A percentile compares a stretch with the other conserved stretches of the same genome.
These are phyloP conservation scores for Acmispon strigosus DNA, from an alignment of 306 rosid genomes.

Conservation along the genomic window DNA sequence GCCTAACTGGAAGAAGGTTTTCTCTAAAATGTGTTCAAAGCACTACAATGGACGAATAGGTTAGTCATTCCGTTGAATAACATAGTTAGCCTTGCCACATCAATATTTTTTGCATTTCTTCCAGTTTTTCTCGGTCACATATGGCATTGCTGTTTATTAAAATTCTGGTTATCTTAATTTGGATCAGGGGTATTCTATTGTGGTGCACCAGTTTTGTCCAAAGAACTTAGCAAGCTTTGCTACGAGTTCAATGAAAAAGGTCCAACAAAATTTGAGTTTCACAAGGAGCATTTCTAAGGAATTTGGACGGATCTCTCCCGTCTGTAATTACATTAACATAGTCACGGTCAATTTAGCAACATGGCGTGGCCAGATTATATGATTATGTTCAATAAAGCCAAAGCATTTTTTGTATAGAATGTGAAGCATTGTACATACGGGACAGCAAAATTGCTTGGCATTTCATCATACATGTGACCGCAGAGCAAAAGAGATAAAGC, in stretches of 20 bases:
- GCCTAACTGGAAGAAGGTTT: slow-evolving; percentile 99
- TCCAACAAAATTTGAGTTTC: slow-evolving; percentile 92
- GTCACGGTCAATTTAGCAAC: slow-evolving; percentile 16
- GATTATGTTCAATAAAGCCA: slow-evolving; percentile 29
- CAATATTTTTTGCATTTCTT: too few relatives aligned
- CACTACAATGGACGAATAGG: slow-evolving; percentile 88
- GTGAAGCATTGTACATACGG: slow-evolving; percentile 40
- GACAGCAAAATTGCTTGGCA: slow-evolving; percentile 23
- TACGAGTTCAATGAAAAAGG: slow-evolving; percentile 94
- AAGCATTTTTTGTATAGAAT: slow-evolving; percentile 25
- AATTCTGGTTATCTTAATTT: slow-evolving; percentile 19
- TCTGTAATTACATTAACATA: neutral
- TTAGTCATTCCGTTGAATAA: slow-evolving; percentile 14
- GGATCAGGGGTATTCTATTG: slow-evolving; percentile 88
- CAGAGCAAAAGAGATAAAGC: slow-evolving; percentile 19
- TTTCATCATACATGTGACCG: slow-evolving; percentile 27
- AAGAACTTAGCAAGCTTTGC: slow-evolving; percentile 90
- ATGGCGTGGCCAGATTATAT: slow-evolving; percentile 17
- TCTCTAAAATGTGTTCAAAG: slow-evolving; percentile 84
- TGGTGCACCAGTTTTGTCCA: slow-evolving; percentile 93
- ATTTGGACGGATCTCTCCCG: neutral
- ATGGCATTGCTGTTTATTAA: neutral
- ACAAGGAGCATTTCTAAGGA: slow-evolving; percentile 88
- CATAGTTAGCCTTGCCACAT: too few relatives aligned
- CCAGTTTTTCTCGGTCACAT: too few relatives aligned